Evolutionary conservation across 495 filamentous ascomycete genomes (phyloP).

Genomic region (Jackrogersella minutella): DNA sequence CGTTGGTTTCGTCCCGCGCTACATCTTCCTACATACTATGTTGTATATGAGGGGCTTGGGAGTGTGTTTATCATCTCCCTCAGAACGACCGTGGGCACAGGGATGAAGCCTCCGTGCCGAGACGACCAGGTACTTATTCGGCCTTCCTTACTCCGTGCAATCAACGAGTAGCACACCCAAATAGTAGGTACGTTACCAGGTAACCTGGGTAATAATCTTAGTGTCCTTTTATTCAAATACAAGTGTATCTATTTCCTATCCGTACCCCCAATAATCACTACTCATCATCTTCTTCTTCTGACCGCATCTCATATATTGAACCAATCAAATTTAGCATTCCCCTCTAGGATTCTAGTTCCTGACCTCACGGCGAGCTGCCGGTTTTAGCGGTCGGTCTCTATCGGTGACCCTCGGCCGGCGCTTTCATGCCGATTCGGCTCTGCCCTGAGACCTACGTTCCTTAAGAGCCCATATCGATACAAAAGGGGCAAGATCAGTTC

Average conservation of each 20-base stretch:
- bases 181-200: neutral
- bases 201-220: conserved; percentile 32
- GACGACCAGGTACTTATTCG: conserved; percentile 20
- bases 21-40: neutral
- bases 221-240: conserved; percentile 29
- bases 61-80: conserved; percentile 21
- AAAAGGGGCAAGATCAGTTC: conserved; percentile 22
- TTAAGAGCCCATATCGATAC: conserved; percentile 21
- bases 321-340: conserved; percentile 3
- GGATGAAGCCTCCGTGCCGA: conserved; percentile 31
- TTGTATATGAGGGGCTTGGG: conserved; percentile 1
- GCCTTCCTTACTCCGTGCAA: conserved; percentile 24
- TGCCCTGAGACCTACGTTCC: conserved; percentile 24
- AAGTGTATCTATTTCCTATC: conserved; percentile 18
- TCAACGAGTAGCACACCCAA: neutral
- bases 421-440: conserved; percentile 35
- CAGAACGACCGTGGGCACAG: conserved; percentile 18
- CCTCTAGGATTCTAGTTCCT: conserved; percentile 21
- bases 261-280: conserved; percentile 10
- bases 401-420: conserved; percentile 36
- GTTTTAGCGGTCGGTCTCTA: conserved; percentile 41
- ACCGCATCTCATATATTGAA: conserved; percentile 28
- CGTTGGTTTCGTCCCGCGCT: conserved; percentile 35
- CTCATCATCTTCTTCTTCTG: conserved; percentile 19
- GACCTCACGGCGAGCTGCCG: conserved; percentile 39